Evolutionary conservation across 192 early-diverging fungal genomes (phyloP).

Genomic region (Coemansia pectinata): DNA sequence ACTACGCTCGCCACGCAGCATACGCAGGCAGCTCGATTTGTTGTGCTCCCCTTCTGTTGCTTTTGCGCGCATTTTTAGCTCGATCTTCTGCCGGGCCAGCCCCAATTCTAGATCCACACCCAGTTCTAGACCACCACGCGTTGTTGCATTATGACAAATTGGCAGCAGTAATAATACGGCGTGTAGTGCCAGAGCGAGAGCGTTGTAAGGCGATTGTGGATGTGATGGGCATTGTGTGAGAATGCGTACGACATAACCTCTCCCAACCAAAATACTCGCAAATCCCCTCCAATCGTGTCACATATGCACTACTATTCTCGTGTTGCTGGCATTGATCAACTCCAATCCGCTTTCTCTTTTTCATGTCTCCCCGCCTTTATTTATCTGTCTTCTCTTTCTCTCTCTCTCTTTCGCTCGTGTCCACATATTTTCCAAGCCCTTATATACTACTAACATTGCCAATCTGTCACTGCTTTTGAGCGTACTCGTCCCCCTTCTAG

Average conservation of each 20-base stretch:
- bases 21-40: neutral
- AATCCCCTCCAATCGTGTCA: slow-evolving; percentile 4
- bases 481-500: neutral
- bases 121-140: neutral
- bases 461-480: neutral
- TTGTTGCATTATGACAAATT: neutral
- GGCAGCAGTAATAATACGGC: neutral
- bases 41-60: neutral
- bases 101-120: neutral
- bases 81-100: neutral
- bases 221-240: slow-evolving; percentile 3
- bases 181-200: neutral
- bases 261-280: slow-evolving; percentile 7
- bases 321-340: slow-evolving; percentile 6
- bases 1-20: neutral
- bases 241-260: slow-evolving; percentile 1
- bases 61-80: neutral
- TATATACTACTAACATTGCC: neutral
- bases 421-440: neutral
- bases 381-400: neutral
- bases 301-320: slow-evolving; percentile 7
- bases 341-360: slow-evolving; percentile 2
- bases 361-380: neutral
- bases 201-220: neutral
- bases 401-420: too few species aligned